phyloP scores from a whole-genome alignment of 192 early-diverging fungal genomes.

The Mortierella alpina region DNA sequence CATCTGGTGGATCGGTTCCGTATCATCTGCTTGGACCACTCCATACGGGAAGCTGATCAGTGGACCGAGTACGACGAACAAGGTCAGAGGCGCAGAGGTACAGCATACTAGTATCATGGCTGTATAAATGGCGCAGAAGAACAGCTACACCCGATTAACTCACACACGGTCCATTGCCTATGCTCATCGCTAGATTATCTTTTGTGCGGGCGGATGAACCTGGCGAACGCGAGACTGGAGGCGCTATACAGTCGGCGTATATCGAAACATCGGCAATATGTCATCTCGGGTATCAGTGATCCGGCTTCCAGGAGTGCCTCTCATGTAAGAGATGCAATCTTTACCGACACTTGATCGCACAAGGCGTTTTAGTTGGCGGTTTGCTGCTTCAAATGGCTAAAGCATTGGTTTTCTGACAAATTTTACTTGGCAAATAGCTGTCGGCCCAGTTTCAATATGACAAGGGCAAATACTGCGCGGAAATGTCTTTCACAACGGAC shows the following conservation, averaged over 20 bases:
- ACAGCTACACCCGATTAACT: no score
- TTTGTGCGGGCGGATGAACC: slow-evolving; percentile 78
- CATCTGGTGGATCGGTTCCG: slow-evolving; percentile 65
- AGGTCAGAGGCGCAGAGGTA: slow-evolving; percentile 47
- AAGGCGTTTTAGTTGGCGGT: not conserved
- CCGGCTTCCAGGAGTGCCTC: slow-evolving; percentile 59
- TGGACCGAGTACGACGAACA: slow-evolving; percentile 42
- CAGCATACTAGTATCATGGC: not conserved
- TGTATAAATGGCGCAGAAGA: no score
- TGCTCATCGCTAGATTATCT: slow-evolving; percentile 61
- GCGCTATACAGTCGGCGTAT: slow-evolving; percentile 69
- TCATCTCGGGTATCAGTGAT: slow-evolving; percentile 73
- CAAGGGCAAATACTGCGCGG: slow-evolving; percentile 77
- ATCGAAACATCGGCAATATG: slow-evolving; percentile 61
- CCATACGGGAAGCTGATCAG: slow-evolving; percentile 45
- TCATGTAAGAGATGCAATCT: slow-evolving; percentile 50
- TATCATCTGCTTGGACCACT: slow-evolving; percentile 51
- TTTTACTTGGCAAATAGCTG: slow-evolving; percentile 48
- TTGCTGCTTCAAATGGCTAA: not conserved
- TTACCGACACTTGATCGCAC: not conserved
- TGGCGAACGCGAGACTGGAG: slow-evolving; percentile 75
- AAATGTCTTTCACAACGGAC: slow-evolving; percentile 79
- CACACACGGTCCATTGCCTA: not conserved
- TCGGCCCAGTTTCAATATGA: slow-evolving; percentile 78
- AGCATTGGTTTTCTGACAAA: not conserved